Conservation (phyloP, 768 basidiomycete species). For the Sporobolomyces phaffii region DNA sequence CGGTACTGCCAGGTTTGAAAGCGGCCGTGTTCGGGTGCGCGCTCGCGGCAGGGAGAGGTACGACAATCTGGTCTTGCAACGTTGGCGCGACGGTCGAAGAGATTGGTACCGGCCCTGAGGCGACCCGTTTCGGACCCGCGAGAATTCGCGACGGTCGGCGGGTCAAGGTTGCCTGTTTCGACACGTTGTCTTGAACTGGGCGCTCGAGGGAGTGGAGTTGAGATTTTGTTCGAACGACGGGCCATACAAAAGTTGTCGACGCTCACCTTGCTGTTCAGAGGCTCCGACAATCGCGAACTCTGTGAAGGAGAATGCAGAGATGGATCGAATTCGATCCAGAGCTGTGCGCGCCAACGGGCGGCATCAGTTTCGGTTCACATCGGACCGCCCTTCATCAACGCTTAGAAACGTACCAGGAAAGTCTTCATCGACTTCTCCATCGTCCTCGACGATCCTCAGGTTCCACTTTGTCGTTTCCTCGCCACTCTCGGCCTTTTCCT, state of each 20-base stretch:
- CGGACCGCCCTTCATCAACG: background rate
- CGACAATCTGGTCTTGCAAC: background rate
- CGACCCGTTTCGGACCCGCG: conserved; percentile 20
- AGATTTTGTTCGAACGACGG: too few species aligned
- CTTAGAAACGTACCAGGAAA: conserved; percentile 71
- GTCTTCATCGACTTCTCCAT: conserved; percentile 97
- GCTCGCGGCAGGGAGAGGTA: background rate
- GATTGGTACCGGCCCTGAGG: background rate
- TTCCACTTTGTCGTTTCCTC: conserved; percentile 84
- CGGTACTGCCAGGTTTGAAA: conserved; percentile 4
- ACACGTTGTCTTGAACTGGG: conserved; percentile 67
- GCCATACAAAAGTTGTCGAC: too few species aligned
- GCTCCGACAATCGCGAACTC: conserved; percentile 78
- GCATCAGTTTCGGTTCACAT: too few species aligned
- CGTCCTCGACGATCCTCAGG: conserved; percentile 88
- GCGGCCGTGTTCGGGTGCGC: background rate
- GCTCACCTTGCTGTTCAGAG: conserved; percentile 65
- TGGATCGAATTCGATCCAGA: conserved; percentile 76
- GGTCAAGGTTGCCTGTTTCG: conserved; percentile 71
- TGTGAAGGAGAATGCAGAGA: conserved; percentile 80
- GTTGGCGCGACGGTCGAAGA: background rate
- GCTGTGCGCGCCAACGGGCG: too few species aligned
- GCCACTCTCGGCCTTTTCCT: conserved; percentile 41
- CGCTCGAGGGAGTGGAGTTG: too few species aligned
- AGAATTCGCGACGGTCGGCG: conserved; percentile 70